Base-by-base conservation (phyloP, 441 rosid species). In the Pelargonium cotyledonis region DNA sequence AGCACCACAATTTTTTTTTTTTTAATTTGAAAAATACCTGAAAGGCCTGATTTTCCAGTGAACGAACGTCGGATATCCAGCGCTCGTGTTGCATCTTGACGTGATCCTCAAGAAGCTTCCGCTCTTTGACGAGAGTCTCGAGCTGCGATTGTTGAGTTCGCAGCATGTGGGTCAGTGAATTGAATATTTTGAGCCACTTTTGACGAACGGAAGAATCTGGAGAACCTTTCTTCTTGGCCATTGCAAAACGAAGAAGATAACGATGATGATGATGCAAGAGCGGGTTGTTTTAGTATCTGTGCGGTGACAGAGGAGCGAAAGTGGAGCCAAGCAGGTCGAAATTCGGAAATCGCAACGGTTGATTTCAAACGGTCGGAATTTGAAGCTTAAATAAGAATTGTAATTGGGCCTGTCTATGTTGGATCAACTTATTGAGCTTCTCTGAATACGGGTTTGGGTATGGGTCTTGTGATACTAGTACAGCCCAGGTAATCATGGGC, bases 141-240 rank as follows among this genome's bases (percentile, higher is more conserved):
- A 89, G 83, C 87, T 88, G 89, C 31, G 82, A 78, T 66, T 89
- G 90, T 73, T 85, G 89, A 63, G 80, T 73, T 57, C 80, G 77
- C 26, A 91, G 53, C 47, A 86, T 71, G 47, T 84, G 78, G 26
- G 89, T 85, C 66, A 87, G 49, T 23, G 78, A 75, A 49, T 83
- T 73, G 75, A 89, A 85, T 19, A 94, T 75, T 44, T 43, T 80
- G 43, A 78, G 80, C 92, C 96, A 84, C 66, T 83, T 91, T 80
- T 65, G 68, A 15, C 87, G 82, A 26, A 85, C 88, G n/a, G 83
- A 72, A 1, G 86, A 73, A 5, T 29, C 67, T 64, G 72, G 41
- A 58, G 84, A 63, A 10, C 70, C 8, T 46, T 14, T 46, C 51
- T 46, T 46, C 51, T 46, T 46, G 51, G 51, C 51, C 51, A 46